These are phyloP conservation scores for Stramenopiles sp. DNA, from an alignment of 352 stramenopile genomes.

Conservation along the genomic window DNA sequence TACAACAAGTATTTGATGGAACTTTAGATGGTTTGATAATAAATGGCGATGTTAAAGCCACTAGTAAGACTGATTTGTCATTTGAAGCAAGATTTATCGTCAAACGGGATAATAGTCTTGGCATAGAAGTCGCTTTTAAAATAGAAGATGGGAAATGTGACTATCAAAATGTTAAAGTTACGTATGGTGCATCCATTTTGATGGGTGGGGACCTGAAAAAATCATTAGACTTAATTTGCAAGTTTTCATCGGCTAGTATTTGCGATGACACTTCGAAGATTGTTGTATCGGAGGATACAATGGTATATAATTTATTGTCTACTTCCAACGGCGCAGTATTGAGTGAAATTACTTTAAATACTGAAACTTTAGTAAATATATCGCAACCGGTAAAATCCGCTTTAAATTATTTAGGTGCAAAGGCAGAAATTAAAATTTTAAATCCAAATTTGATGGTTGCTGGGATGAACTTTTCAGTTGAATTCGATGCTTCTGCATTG, in stretches of 20 bases:
- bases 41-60: neutral
- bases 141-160: neutral
- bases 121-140: neutral
- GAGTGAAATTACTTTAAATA: neutral
- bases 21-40: neutral
- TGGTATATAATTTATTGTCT: neutral
- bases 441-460: conserved; percentile 8
- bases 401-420: neutral
- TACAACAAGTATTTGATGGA: neutral
- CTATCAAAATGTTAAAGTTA: neutral
- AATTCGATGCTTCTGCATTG: neutral
- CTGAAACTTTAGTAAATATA: neutral
- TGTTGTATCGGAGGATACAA: neutral
- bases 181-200: neutral
- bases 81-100: neutral
- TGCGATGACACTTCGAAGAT: neutral
- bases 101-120: neutral
- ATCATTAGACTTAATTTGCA: neutral
- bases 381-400: neutral
- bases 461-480: conserved; percentile 3
- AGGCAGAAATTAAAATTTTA: neutral
- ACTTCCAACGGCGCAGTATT: neutral
- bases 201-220: neutral
- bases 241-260: neutral
- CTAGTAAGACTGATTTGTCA: neutral